These are phyloP conservation scores for Eimeria sp. DNA, from an alignment of 169 alveolate species.

Conservation along the genomic window DNA sequence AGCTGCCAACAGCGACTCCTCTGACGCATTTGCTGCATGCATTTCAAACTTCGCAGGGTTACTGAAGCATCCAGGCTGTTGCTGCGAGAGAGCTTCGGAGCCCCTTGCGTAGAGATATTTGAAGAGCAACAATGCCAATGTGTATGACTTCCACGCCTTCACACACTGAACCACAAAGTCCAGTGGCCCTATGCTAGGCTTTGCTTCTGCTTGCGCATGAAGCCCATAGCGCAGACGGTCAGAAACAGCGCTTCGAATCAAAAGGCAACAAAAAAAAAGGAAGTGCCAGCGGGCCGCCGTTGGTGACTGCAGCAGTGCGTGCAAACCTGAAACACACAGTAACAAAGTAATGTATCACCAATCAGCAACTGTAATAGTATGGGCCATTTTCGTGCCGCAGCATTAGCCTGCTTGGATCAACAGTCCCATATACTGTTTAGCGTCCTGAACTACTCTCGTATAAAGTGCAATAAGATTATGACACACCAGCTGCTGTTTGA, in stretches of 20 bases:
- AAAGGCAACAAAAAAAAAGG: constrained; percentile 55
- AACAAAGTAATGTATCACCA: neutral
- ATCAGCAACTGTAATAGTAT: neutral
- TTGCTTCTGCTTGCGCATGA: neutral
- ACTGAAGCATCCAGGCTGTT: constrained; percentile 51
- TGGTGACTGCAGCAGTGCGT: constrained; percentile 77
- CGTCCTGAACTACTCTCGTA: neutral
- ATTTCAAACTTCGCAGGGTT: constrained; percentile 5
- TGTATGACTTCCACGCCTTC: constrained; percentile 75
- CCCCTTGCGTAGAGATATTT: constrained; percentile 73
- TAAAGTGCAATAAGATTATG: neutral
- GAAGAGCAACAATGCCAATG: constrained; percentile 59
- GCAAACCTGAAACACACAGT: constrained; percentile 56
- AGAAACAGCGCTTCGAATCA: constrained; percentile 63
- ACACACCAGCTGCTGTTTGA: constrained; percentile 63
- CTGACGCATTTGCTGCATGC: neutral
- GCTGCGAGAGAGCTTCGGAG: constrained; percentile 59
- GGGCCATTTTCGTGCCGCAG: neutral
- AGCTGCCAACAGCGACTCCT: constrained; percentile 59
- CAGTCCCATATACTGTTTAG: neutral
- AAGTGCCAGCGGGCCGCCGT: constrained; percentile 73
- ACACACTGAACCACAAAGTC: constrained; percentile 55
- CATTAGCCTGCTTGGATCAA: neutral
- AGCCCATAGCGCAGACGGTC: constrained; percentile 72
- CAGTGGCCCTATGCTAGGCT: neutral